These are phyloP conservation scores for Coemansia sp. DNA, from an alignment of 192 early-diverging fungal species.

Conservation along the genomic window DNA sequence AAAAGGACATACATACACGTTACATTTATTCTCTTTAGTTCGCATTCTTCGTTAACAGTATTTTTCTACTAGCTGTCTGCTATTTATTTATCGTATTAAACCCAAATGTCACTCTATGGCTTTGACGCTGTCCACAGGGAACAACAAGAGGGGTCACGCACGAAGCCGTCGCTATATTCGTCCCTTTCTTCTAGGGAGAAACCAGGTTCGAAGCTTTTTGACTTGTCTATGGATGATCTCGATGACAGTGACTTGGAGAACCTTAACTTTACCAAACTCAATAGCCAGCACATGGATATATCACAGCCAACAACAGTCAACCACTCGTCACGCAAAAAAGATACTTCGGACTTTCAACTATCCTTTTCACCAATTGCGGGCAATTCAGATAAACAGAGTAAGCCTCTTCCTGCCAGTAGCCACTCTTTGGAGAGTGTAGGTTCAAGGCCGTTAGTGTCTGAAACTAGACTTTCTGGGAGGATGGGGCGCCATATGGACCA, in stretches of 20 bases:
- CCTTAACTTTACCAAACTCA: slow-evolving; percentile 23
- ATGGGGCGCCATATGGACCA: neutral
- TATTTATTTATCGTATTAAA: neutral
- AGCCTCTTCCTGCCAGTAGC: slow-evolving; percentile 11
- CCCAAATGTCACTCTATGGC: slow-evolving; percentile 28
- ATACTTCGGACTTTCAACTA: neutral
- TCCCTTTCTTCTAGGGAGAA: slow-evolving; percentile 6
- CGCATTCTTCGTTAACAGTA: neutral
- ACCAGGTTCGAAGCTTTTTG: slow-evolving; percentile 15
- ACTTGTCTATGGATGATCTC: slow-evolving; percentile 31
- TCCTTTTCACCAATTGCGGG: neutral
- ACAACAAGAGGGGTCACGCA: slow-evolving; percentile 3
- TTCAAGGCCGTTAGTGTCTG: neutral
- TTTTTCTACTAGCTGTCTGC: neutral
- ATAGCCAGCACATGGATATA: slow-evolving; percentile 1
- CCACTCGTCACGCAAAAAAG: neutral
- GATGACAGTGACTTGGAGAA: slow-evolving; percentile 48
- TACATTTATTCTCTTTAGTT: slow-evolving; percentile 5
- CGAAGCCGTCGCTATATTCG: slow-evolving; percentile 22
- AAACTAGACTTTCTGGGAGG: neutral
- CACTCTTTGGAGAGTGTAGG: neutral
- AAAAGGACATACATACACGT: neutral
- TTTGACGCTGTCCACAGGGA: slow-evolving; percentile 7
- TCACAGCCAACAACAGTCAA: neutral
- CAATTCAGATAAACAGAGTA: neutral